Evolutionary conservation across 768 basidiomycete genomes (phyloP), one percentile per base, ranked within the genome.

Genomic region (Rhodocollybia butyracea): DNA sequence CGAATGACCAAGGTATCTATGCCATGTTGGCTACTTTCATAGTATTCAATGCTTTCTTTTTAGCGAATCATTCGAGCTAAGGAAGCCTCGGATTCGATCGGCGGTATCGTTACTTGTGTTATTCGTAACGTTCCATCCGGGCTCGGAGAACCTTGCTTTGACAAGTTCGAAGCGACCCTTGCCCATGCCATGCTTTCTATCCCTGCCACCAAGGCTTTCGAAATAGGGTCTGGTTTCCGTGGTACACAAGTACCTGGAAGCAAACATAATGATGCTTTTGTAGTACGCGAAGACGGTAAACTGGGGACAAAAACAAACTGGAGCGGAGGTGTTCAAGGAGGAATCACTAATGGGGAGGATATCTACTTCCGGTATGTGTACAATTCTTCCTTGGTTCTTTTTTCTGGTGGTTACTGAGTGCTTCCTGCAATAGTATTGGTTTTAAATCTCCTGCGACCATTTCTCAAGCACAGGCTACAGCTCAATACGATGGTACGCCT

Each of bases 371-470:
- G 94, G 94, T 89, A 63, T 60, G 82, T 65, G 24, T 36, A 43
- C 31, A 22, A 30, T n/a, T 50, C 26, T 22, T 21, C 5, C 22
- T 32, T 2, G 12, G 27, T n/a, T 46, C 30, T 24, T 24, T 22
- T 13, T 17, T 3, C n/a, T n/a, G 8, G n/a, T 11, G 17, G 15
- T 19, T n/a, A 5, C 21, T 17, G 21, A 40, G 6, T n/a, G 7
- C 39, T 40, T 5, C 17, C n/a, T 40, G 15, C 39, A 21, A 1
- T 55, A 97, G 94, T 55, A 81, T 98, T 62, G 95, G 90, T 10
- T 99, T 99, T 84, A 99, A 99, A 75, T 93, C 93, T 17, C 97
- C 97, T 54, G 97, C 97, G 45, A 99, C 97, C 54, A 99, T 99
- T 68, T 91, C 94, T 22, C 94, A 91, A 68, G 76, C 85, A 27